These are phyloP conservation scores for Evansstolkia leycettana DNA, from an alignment of 495 filamentous ascomycete species.

Conservation along the genomic window DNA sequence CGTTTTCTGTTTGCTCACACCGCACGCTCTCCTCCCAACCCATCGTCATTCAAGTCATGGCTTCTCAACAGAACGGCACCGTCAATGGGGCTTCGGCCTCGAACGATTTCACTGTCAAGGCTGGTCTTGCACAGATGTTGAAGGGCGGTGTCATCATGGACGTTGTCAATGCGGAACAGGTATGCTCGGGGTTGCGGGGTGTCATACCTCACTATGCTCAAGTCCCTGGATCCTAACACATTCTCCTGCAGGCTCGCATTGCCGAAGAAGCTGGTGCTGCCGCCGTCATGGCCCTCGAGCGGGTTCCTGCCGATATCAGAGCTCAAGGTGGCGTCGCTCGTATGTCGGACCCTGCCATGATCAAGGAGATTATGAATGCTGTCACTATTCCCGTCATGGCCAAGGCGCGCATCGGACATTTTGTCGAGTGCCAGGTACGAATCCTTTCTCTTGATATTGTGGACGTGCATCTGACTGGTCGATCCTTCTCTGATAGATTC, in stretches of 20 bases:
- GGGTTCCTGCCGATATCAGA: slow-evolving; percentile 94
- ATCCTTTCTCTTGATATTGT: not conserved
- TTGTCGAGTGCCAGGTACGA: slow-evolving; percentile 84
- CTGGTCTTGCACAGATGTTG: slow-evolving; percentile 89
- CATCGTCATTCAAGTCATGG: slow-evolving; percentile 16
- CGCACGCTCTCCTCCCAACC: not conserved
- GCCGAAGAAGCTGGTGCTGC: slow-evolving; percentile 93
- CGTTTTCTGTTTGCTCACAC: too few species aligned
- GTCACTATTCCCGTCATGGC: slow-evolving; percentile 99
- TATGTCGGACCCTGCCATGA: slow-evolving; percentile 94
- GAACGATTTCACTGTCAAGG: slow-evolving; percentile 68
- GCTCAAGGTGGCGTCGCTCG: slow-evolving; percentile 84
- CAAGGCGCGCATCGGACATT: slow-evolving; percentile 95
- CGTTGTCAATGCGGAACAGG: slow-evolving; percentile 86
- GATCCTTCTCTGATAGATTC: slow-evolving; percentile 46
- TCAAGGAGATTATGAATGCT: slow-evolving; percentile 88
- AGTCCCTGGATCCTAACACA: not conserved
- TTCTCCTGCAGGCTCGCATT: slow-evolving; percentile 57
- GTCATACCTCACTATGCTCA: not conserved
- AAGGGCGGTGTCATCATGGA: slow-evolving; percentile 99
- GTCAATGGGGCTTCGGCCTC: slow-evolving; percentile 8
- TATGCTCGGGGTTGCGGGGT: slow-evolving; percentile 14
- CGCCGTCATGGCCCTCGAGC: slow-evolving; percentile 97
- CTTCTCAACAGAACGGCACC: slow-evolving; percentile 20
- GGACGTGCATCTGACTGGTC: slow-evolving; percentile 4